Base-by-base conservation (phyloP, 257 asterid genomes). In the Perilla frutescens region DNA sequence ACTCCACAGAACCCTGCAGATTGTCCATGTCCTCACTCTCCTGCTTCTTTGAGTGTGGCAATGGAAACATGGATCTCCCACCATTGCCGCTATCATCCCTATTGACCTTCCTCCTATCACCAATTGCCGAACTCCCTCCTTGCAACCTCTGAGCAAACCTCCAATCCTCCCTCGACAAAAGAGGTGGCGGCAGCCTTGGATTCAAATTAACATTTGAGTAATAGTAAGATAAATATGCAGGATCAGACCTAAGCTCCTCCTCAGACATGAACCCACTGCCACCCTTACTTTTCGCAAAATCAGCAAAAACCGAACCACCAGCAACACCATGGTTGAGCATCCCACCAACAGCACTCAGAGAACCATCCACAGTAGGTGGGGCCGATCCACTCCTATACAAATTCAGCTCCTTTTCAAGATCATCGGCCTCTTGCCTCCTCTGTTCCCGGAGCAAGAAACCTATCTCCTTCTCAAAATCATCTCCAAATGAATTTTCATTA, bases 101-200 rank as follows among this genome's bases (percentile, higher is more conserved):
- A 78, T 81, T 90, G 47, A 86, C 86, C 77, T 90, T 91, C 87
- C 97, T 94, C 88, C 91, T 88, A 78, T 94, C 97, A 77, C 98
- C 97, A 82, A 95, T 86, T 2, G 96, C 96, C 29, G 97, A 90
- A 73, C 86, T 83, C 74, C 96, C 92, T 53, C 96, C 98, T 80
- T 85, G 97, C 57, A 92, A 72, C 86, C 96, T 82, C 88, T 90
- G 97, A 7, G 96, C 81, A 71, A 68, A 92, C 29, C 99, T 84
- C 97, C 96, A 92, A 79, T 92, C 99, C 87, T 92, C 99, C 81
- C 83, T 95, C 20, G 99, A 92, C 70, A 90, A 31, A 68, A 90
- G 81, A 74, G 99, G 99, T n/a, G 98, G 99, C 0, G 99, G 99
- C 72, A 95, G 81, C 88, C 99, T 92, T 41, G 99, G 99, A 81